Evolutionary conservation across 768 basidiomycete genomes (phyloP).

Genomic region (Zangia roseola): DNA sequence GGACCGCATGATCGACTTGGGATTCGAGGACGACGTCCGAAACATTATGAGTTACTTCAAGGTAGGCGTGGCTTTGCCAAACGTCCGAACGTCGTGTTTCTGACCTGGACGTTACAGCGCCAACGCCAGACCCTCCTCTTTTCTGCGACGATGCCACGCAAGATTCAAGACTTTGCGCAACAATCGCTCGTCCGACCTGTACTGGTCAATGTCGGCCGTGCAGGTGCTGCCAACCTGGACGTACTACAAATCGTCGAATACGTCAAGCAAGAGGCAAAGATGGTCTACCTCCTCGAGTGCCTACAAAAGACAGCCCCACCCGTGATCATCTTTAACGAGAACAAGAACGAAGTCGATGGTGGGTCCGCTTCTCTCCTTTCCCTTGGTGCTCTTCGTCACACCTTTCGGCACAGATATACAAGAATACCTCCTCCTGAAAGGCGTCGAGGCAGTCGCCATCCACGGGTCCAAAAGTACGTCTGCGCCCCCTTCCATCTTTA

Average conservation of each 20-base stretch:
- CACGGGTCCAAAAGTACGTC: constrained; percentile 92
- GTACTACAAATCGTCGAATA: constrained; percentile 97
- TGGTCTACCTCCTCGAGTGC: constrained; percentile 98
- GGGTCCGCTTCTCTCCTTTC: too few relatives aligned
- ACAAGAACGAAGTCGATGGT: constrained; percentile 99
- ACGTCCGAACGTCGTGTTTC: not conserved
- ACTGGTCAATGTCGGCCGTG: constrained; percentile 95
- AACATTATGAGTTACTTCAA: constrained; percentile 99
- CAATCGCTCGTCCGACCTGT: constrained; percentile 94
- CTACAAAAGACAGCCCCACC: constrained; percentile 98
- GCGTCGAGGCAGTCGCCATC: constrained; percentile 97
- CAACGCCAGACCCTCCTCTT: constrained; percentile 97
- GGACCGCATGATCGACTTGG: constrained; percentile 98
- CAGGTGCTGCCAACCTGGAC: constrained; percentile 96
- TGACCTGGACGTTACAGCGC: constrained; percentile 45
- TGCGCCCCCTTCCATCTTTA: not conserved
- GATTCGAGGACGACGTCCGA: constrained; percentile 97
- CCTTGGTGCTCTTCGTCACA: too few relatives aligned
- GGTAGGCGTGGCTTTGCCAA: constrained; percentile 42
- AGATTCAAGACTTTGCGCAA: constrained; percentile 98
- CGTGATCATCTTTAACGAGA: constrained; percentile 96
- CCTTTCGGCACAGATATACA: constrained; percentile 86
- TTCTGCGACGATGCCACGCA: constrained; percentile 98
- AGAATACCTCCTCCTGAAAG: constrained; percentile 94
- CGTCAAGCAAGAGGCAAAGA: constrained; percentile 99